These are phyloP conservation scores for Xylaria sp. DNA, from an alignment of 2,329 filamentous ascomycete species.

Conservation along the genomic window DNA sequence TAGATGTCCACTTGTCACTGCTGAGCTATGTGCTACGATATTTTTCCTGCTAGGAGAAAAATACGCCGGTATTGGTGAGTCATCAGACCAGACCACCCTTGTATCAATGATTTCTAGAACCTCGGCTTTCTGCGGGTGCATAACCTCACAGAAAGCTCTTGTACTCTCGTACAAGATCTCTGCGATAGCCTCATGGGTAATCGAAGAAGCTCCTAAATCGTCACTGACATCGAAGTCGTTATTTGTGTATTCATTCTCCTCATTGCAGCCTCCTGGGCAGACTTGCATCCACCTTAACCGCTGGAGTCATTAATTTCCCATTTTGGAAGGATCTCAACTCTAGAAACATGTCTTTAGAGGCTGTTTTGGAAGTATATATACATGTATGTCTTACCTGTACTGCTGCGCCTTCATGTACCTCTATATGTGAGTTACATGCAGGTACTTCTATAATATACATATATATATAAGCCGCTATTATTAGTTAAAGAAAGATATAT, in stretches of 20 bases:
- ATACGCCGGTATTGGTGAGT: slow-evolving; percentile 13
- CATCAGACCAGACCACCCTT: not conserved
- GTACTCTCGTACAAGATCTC: not conserved
- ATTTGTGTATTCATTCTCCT: not conserved
- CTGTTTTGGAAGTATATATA: too few relatives aligned
- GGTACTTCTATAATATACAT: too few relatives aligned
- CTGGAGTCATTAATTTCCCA: too few relatives aligned
- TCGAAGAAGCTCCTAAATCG: not conserved
- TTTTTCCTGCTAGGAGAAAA: not conserved
- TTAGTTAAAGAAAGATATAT: too few relatives aligned
- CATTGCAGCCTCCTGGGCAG: slow-evolving; percentile 19
- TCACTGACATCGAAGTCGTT: not conserved
- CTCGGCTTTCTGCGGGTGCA: not conserved
- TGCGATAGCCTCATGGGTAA: not conserved
- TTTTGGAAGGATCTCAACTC: too few relatives aligned
- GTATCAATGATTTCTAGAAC: not conserved
- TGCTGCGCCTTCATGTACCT: too few relatives aligned
- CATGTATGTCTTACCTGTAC: too few relatives aligned
- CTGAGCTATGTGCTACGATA: slow-evolving; percentile 4
- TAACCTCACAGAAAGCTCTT: not conserved
- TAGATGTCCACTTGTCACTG: slow-evolving; percentile 10
- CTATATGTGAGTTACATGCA: too few relatives aligned
- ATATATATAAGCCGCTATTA: too few relatives aligned
- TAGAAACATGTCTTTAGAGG: too few relatives aligned
- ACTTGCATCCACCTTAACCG: slow-evolving; percentile 10